Percentiles rank a stretch among this genome's conserved stretches.
Conservation (phyloP, 371 early-diverging fungal genomes). For the Mucor saturninus region DNA sequence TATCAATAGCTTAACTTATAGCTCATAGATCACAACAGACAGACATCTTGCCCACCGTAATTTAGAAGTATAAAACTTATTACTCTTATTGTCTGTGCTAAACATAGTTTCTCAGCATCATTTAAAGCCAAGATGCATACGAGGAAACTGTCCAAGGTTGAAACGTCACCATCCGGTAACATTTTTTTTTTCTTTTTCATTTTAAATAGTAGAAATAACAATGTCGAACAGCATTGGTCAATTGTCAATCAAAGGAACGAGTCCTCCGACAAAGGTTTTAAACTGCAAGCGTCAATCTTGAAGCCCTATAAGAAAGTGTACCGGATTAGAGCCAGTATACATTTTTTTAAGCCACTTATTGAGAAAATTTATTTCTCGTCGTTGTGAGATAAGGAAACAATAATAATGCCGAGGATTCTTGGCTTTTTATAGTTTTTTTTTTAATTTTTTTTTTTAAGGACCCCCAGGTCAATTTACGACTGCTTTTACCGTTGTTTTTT, state of each 20-base stretch:
- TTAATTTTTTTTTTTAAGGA: neutral
- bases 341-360: slow-evolving; percentile 23
- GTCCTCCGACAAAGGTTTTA: slow-evolving; percentile 21
- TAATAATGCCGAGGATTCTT: neutral
- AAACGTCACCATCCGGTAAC: too few species aligned
- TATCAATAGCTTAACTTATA: too few species aligned
- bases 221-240: slow-evolving; percentile 23
- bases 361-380: slow-evolving; percentile 22
- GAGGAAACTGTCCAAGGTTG: too few species aligned
- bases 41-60: too few species aligned
- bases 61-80: too few species aligned
- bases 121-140: too few species aligned
- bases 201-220: neutral
- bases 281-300: slow-evolving; percentile 16
- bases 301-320: slow-evolving; percentile 13
- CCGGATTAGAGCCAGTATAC: slow-evolving; percentile 6
- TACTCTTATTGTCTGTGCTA: too few species aligned
- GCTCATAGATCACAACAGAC: too few species aligned
- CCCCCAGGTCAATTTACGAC: too few species aligned
- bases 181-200: slow-evolving; percentile 3
- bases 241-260: slow-evolving; percentile 16
- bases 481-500: too few species aligned
- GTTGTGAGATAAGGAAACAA: slow-evolving; percentile 20
- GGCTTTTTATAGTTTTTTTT: neutral
- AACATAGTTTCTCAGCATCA: too few species aligned